phyloP scores from a whole-genome alignment of 1,139 yeast species.

The Debaryomyces udenii region DNA sequence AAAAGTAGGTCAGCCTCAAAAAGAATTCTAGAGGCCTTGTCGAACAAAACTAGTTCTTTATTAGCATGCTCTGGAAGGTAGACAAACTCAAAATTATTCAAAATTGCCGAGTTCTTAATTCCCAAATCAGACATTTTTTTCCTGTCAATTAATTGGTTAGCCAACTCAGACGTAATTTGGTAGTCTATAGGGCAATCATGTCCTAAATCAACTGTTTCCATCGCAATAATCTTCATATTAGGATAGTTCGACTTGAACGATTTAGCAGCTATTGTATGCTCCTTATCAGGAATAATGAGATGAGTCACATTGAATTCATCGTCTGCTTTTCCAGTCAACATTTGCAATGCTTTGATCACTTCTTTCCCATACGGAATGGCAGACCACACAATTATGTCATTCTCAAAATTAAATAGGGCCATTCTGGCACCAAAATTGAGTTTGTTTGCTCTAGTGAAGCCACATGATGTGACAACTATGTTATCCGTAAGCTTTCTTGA shows the following conservation, averaged over 20 bases:
- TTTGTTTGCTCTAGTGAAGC: constrained; percentile 43
- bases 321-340: constrained; percentile 35
- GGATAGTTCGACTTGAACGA: constrained; percentile 55
- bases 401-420: constrained; percentile 48
- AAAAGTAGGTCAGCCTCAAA: constrained; percentile 61
- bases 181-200: constrained; percentile 39
- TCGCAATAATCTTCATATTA: constrained; percentile 51
- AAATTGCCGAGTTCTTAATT: constrained; percentile 28
- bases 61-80: constrained; percentile 57
- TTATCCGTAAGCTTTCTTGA: constrained; percentile 49
- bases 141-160: constrained; percentile 30
- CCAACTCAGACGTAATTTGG: constrained; percentile 28
- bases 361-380: constrained; percentile 61
- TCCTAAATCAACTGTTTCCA: constrained; percentile 39
- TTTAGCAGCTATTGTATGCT: constrained; percentile 59
- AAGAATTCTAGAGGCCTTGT: constrained; percentile 47
- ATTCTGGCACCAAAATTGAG: constrained; percentile 64
- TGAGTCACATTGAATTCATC: constrained; percentile 38
- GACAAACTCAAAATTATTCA: constrained; percentile 53
- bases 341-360: constrained; percentile 41
- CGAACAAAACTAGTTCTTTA: constrained; percentile 57
- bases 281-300: constrained; percentile 54
- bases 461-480: constrained; percentile 52
- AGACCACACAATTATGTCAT: constrained; percentile 55
- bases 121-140: constrained; percentile 29